Percentiles rank a stretch among this genome's conserved stretches.
Evolutionary conservation across 2,329 filamentous ascomycete species (phyloP).

Genomic region (Penicillium sp.): DNA sequence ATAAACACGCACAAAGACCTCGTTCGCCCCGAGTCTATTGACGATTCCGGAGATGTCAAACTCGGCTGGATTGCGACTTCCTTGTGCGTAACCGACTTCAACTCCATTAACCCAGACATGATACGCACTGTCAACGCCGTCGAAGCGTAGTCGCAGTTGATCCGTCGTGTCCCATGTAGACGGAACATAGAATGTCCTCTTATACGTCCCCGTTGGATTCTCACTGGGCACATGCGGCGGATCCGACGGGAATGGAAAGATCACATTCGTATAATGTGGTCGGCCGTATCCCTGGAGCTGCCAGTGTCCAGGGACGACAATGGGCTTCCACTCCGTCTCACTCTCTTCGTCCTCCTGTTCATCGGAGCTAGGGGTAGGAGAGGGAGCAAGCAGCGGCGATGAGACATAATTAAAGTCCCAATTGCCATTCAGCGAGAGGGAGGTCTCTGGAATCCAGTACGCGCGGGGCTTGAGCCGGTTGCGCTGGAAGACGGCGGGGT

Average conservation of each 20-base stretch:
- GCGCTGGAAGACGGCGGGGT: conserved; percentile 52
- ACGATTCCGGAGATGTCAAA: conserved; percentile 68
- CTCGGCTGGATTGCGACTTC: conserved; percentile 70
- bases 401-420: conserved; percentile 59
- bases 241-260: conserved; percentile 68
- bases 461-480: conserved; percentile 59
- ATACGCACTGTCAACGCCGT: conserved; percentile 74
- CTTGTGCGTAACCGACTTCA: conserved; percentile 70
- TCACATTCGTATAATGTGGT: conserved; percentile 72
- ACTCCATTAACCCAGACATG: conserved; percentile 71
- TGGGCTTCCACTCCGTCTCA: conserved; percentile 29
- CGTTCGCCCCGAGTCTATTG: conserved; percentile 52
- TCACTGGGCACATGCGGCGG: conserved; percentile 66
- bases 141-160: conserved; percentile 70
- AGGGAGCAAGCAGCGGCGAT: conserved; percentile 7
- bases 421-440: conserved; percentile 55
- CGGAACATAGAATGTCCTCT: conserved; percentile 61
- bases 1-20: conserved; percentile 68
- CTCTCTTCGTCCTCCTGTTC: conserved; percentile 45
- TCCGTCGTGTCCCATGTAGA: conserved; percentile 49
- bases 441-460: conserved; percentile 58
- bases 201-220: conserved; percentile 69
- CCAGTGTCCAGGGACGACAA: conserved; percentile 71
- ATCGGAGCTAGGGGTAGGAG: conserved; percentile 44
- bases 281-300: conserved; percentile 71